Conservation (phyloP, 2,329 filamentous ascomycete species). For the Harringtonia aguacate region DNA sequence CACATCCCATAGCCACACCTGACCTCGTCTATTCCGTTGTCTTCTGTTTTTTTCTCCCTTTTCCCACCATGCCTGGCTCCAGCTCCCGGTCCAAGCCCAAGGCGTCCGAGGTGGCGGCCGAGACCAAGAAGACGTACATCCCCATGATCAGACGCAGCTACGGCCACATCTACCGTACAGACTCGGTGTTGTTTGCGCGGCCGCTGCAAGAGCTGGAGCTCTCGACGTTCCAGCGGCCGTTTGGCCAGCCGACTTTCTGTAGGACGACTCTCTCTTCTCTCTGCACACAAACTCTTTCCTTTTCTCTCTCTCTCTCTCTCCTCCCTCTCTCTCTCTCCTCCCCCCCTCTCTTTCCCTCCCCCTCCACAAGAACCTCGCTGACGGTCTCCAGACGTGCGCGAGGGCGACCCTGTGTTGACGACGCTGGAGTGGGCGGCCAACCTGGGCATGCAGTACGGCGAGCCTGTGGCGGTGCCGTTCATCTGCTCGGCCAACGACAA, state of each 20-base stretch:
- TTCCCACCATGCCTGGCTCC: slow-evolving; percentile 32
- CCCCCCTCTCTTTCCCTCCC: too few relatives aligned
- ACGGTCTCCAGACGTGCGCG: slow-evolving; percentile 30
- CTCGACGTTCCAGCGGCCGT: slow-evolving; percentile 22
- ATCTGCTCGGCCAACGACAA: slow-evolving; percentile 69
- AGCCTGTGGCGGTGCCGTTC: slow-evolving; percentile 44
- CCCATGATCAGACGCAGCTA: slow-evolving; percentile 51
- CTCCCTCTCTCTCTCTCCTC: not conserved
- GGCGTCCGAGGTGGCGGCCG: slow-evolving; percentile 59
- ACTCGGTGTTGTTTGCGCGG: slow-evolving; percentile 48
- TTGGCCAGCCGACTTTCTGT: slow-evolving; percentile 31
- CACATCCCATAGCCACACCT: too few relatives aligned
- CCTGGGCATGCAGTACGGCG: slow-evolving; percentile 24
- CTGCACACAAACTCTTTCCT: not conserved
- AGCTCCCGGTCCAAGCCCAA: slow-evolving; percentile 39
- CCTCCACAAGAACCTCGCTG: not conserved
- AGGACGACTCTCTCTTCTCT: slow-evolving; percentile 4
- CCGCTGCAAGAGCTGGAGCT: slow-evolving; percentile 34
- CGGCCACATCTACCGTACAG: slow-evolving; percentile 41
- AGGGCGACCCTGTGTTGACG: slow-evolving; percentile 48
- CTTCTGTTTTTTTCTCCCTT: not conserved
- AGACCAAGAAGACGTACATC: slow-evolving; percentile 62
- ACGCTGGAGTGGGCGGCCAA: slow-evolving; percentile 44
- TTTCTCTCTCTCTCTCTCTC: not conserved
- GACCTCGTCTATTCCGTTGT: not conserved